Percentiles rank a stretch among this genome's conserved stretches.
Conservation (phyloP, 2,329 filamentous ascomycete genomes). For the Colletotrichum sp. region DNA sequence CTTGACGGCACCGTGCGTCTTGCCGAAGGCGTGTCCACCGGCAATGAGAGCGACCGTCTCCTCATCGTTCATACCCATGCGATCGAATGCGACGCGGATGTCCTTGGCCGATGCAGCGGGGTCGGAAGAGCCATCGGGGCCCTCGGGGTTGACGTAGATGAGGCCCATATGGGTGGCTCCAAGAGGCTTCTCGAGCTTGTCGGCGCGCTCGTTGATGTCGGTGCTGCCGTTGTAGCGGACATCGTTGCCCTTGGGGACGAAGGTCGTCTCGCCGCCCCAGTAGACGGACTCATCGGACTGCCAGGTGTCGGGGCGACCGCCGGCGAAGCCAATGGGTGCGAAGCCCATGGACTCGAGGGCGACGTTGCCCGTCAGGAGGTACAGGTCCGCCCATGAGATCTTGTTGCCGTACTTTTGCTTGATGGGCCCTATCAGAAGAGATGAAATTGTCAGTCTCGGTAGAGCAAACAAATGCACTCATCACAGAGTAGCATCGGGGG, state of each 20-base stretch:
- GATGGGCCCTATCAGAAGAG: slow-evolving; percentile 53
- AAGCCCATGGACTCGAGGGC: slow-evolving; percentile 80
- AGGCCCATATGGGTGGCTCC: slow-evolving; percentile 76
- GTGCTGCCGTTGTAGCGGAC: slow-evolving; percentile 62
- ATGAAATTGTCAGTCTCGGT: not conserved
- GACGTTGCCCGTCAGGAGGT: slow-evolving; percentile 76
- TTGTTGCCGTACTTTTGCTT: slow-evolving; percentile 87
- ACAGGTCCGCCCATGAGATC: slow-evolving; percentile 80
- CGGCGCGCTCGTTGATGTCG: slow-evolving; percentile 18
- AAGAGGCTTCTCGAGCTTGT: slow-evolving; percentile 66
- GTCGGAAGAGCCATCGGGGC: slow-evolving; percentile 75
- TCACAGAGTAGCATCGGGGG: not conserved
- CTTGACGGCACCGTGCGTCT: slow-evolving; percentile 75
- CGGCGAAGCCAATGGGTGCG: slow-evolving; percentile 76
- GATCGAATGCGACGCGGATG: slow-evolving; percentile 76
- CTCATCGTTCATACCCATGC: slow-evolving; percentile 85
- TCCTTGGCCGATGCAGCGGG: slow-evolving; percentile 72
- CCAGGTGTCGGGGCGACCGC: slow-evolving; percentile 74
- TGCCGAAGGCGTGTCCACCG: slow-evolving; percentile 80
- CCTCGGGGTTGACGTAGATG: slow-evolving; percentile 84
- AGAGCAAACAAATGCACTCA: not conserved
- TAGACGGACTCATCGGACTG: slow-evolving; percentile 78
- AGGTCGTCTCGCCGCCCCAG: slow-evolving; percentile 77
- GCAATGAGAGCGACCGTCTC: slow-evolving; percentile 82
- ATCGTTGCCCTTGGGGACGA: slow-evolving; percentile 70